phyloP scores from a whole-genome alignment of 805 yeast species.

The Yamadazyma olivae region DNA sequence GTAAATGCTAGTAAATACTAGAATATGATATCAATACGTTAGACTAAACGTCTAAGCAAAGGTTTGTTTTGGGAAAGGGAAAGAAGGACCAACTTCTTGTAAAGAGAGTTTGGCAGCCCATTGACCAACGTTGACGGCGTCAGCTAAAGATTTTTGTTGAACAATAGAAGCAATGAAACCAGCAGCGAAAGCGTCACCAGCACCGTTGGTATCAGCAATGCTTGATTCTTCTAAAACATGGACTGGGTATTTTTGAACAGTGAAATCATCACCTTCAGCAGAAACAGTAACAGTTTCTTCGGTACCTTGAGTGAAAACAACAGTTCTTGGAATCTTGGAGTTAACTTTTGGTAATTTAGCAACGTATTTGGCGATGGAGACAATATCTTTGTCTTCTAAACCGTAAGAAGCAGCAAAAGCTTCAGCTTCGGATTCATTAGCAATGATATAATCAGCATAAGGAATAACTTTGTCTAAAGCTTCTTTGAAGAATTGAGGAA shows the following conservation, averaged over 20 bases:
- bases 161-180: conserved; percentile 92
- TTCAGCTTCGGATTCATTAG: conserved; percentile 96
- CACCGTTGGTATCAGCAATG: conserved; percentile 95
- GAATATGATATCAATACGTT: neutral
- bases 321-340: conserved; percentile 69
- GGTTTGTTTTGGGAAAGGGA: conserved; percentile 73
- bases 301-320: conserved; percentile 92
- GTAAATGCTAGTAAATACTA: too few species aligned
- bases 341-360: conserved; percentile 78
- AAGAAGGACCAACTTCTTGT: conserved; percentile 93
- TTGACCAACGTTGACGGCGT: conserved; percentile 81
- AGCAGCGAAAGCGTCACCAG: conserved; percentile 98
- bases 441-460: conserved; percentile 87
- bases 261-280: conserved; percentile 45
- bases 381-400: conserved; percentile 56
- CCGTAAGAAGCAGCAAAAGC: conserved; percentile 88
- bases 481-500: conserved; percentile 92
- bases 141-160: conserved; percentile 58
- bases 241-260: conserved; percentile 59
- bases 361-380: conserved; percentile 75
- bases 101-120: conserved; percentile 93
- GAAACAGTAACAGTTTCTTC: conserved; percentile 83
- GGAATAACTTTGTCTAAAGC: conserved; percentile 77
- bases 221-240: conserved; percentile 63
- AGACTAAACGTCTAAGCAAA: conserved; percentile 23